Evolutionary conservation across 192 early-diverging fungal genomes (phyloP).

Genomic region (Backusella westeae): DNA sequence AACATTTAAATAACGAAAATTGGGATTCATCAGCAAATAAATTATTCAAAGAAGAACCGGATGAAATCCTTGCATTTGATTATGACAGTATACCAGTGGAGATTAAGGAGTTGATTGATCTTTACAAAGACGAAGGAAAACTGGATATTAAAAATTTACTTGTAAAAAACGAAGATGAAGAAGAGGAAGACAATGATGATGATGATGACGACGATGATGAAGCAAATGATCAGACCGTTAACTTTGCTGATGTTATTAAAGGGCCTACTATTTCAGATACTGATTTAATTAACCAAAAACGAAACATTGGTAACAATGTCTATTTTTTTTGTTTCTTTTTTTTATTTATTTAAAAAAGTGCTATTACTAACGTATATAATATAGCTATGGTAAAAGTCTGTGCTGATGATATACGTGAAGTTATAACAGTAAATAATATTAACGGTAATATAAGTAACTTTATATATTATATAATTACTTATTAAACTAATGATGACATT

Average conservation of each 20-base stretch:
- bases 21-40: neutral
- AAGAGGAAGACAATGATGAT: neutral
- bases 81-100: conserved; percentile 12
- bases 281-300: neutral
- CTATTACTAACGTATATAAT: neutral
- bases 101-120: neutral
- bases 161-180: neutral
- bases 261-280: neutral
- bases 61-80: conserved; percentile 15
- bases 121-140: conserved; percentile 5
- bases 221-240: neutral
- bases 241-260: neutral
- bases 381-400: neutral
- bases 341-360: neutral
- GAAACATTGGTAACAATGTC: neutral
- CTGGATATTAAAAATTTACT: neutral
- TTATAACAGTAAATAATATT: neutral
- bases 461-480: neutral
- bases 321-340: neutral
- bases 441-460: neutral
- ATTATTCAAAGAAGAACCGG: neutral
- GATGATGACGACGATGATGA: neutral
- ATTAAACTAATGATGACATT: neutral
- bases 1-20: neutral
- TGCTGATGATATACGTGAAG: neutral